Evolutionary conservation across 495 filamentous ascomycete genomes (phyloP).

Genomic region (Parathielavia hyrcaniae): DNA sequence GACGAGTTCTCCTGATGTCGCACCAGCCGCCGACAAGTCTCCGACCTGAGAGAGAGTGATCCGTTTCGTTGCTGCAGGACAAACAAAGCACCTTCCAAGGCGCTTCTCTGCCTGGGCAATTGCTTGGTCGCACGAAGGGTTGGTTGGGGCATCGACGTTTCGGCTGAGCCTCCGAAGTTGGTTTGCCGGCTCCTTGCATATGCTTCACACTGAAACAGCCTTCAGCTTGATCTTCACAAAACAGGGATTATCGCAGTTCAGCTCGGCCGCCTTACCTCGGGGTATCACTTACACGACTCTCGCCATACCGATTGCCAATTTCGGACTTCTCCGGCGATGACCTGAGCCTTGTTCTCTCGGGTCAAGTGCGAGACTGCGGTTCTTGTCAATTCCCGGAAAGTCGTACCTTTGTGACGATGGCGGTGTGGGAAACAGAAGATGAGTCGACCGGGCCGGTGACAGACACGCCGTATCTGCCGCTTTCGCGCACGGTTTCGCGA

Average conservation of each 20-base stretch:
- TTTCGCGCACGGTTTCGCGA: constrained; percentile 54
- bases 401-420: constrained; percentile 31
- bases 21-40: not conserved
- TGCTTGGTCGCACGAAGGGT: not conserved
- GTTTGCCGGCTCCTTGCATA: not conserved
- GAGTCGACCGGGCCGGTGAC: constrained; percentile 46
- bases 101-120: not conserved
- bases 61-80: not conserved
- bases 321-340: constrained; percentile 10
- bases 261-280: not conserved
- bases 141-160: not conserved
- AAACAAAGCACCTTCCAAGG: not conserved
- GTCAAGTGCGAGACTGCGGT: constrained; percentile 14
- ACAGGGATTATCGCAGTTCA: constrained; percentile 17
- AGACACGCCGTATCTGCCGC: constrained; percentile 59
- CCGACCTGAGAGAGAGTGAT: not conserved
- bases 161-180: constrained; percentile 8
- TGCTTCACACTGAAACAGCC: constrained; percentile 15
- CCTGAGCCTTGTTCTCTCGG: constrained; percentile 1
- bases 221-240: not conserved
- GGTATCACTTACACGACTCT: constrained; percentile 7
- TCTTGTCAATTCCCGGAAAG: not conserved
- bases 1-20: not conserved
- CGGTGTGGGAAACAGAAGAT: constrained; percentile 51
- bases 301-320: not conserved